A percentile compares a stretch with the other conserved stretches of the same genome.
These are phyloP conservation scores for Podospora tetraspora DNA, from an alignment of 495 filamentous ascomycete species.

Conservation along the genomic window DNA sequence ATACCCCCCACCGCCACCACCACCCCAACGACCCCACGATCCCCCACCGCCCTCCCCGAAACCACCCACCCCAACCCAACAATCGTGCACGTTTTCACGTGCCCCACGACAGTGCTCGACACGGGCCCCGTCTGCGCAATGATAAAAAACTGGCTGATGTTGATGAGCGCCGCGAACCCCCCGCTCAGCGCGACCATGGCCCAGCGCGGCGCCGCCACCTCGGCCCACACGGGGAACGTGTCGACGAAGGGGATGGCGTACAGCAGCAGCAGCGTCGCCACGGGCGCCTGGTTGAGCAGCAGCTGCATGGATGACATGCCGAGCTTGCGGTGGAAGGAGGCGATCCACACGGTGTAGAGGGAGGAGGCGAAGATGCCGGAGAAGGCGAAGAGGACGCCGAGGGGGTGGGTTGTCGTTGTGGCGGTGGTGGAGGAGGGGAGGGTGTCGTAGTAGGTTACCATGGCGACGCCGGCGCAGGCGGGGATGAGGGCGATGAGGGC, in stretches of 20 bases:
- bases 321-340: conserved; percentile 59
- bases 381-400: conserved; percentile 61
- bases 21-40: conserved; percentile 49
- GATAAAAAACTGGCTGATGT: conserved; percentile 71
- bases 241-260: conserved; percentile 64
- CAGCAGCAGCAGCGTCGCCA: conserved; percentile 57
- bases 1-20: conserved; percentile 52
- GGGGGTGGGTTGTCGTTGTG: conserved; percentile 45
- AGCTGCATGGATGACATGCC: conserved; percentile 67
- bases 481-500: conserved; percentile 56
- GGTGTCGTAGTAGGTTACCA: conserved; percentile 69
- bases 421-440: conserved; percentile 40
- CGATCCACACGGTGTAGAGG: conserved; percentile 66
- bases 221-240: conserved; percentile 50
- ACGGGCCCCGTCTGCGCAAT: conserved; percentile 65
- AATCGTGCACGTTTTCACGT: conserved; percentile 58
- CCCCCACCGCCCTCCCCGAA: conserved; percentile 47
- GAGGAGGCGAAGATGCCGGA: conserved; percentile 59
- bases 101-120: conserved; percentile 66
- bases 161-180: conserved; percentile 60
- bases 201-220: conserved; percentile 47
- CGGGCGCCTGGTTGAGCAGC: conserved; percentile 64
- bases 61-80: conserved; percentile 53
- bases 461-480: conserved; percentile 61
- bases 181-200: conserved; percentile 55